phyloP scores from a whole-genome alignment of 2,329 filamentous ascomycete species.

The Ambrosiella xylebori region DNA sequence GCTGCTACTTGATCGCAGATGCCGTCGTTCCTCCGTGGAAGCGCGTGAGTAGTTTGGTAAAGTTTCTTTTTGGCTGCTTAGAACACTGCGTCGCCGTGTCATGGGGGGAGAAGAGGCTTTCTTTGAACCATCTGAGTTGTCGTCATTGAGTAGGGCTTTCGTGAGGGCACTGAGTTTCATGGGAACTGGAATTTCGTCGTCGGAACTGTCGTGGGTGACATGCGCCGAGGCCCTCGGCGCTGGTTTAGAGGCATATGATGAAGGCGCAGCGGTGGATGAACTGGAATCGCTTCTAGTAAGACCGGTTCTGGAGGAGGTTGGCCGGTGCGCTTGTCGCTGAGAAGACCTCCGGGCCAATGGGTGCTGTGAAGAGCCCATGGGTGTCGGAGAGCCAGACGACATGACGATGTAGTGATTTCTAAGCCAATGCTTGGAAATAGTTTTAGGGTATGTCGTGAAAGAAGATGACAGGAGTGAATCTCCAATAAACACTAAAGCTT shows the following conservation, averaged over 20 bases:
- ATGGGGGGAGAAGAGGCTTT: conserved; percentile 28
- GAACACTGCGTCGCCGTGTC: conserved; percentile 33
- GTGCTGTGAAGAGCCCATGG: conserved; percentile 24
- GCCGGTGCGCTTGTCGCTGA: conserved; percentile 36
- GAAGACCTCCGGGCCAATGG: conserved; percentile 33
- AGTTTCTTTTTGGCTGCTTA: conserved; percentile 18
- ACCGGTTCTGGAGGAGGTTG: conserved; percentile 29
- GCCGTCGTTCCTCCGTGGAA: conserved; percentile 26
- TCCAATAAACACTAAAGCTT: too few species aligned
- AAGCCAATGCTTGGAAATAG: not conserved
- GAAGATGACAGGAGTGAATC: too few species aligned
- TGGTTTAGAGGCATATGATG: conserved; percentile 16
- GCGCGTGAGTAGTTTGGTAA: conserved; percentile 1
- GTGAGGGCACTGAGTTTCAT: conserved; percentile 90
- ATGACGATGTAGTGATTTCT: not conserved
- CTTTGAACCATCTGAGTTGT: conserved; percentile 31
- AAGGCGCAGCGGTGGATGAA: conserved; percentile 19
- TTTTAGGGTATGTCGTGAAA: too few species aligned
- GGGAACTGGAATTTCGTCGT: conserved; percentile 80
- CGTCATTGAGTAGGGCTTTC: conserved; percentile 61
- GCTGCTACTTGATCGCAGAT: conserved; percentile 31
- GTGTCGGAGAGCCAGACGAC: conserved; percentile 24
- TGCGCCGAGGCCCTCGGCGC: conserved; percentile 31
- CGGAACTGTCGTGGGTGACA: conserved; percentile 60
- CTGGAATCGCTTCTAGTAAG: conserved; percentile 31